Conservation (phyloP, 1,284 basidiomycete species). For the Wallemia mellicola region DNA sequence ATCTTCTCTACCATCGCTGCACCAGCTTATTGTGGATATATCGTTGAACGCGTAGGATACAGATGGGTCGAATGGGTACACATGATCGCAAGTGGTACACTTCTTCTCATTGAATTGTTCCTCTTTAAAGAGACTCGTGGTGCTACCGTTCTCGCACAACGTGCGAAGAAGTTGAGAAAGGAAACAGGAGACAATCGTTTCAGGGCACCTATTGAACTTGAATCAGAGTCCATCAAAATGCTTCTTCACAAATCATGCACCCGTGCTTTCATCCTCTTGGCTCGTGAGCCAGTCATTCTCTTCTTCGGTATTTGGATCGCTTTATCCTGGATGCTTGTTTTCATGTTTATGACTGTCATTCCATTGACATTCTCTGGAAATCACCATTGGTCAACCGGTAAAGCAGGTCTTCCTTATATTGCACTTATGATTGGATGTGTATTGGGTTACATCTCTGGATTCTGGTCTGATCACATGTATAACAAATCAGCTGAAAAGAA, state of each 20-base stretch:
- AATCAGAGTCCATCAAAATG: slow-evolving; percentile 12
- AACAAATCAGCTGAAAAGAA: not conserved
- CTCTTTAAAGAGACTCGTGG: slow-evolving; percentile 15
- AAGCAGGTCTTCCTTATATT: slow-evolving; percentile 6
- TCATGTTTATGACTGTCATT: slow-evolving; percentile 1
- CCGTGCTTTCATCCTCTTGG: slow-evolving; percentile 12
- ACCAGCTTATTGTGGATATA: slow-evolving; percentile 12
- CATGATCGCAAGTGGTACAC: slow-evolving; percentile 9
- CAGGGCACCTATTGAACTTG: slow-evolving; percentile 13
- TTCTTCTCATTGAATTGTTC: slow-evolving; percentile 12
- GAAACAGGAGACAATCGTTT: slow-evolving; percentile 13
- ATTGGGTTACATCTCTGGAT: not conserved
- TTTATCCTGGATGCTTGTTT: slow-evolving; percentile 10
- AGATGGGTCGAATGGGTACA: slow-evolving; percentile 11
- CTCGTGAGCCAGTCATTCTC: slow-evolving; percentile 7
- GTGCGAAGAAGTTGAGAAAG: slow-evolving; percentile 11
- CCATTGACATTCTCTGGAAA: slow-evolving; percentile 7
- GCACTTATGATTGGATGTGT: not conserved
- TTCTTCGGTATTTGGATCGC: slow-evolving; percentile 9
- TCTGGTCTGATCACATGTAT: not conserved
- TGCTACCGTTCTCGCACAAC: slow-evolving; percentile 11
- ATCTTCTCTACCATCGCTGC: slow-evolving; percentile 9
- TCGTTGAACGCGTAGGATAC: slow-evolving; percentile 13
- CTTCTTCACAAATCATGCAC: slow-evolving; percentile 12
- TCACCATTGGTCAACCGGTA: slow-evolving; percentile 13